Percentiles rank a stretch among this genome's conserved stretches.
Conservation (phyloP, 2,329 filamentous ascomycete genomes). For the Arachnopeziza araneosa region DNA sequence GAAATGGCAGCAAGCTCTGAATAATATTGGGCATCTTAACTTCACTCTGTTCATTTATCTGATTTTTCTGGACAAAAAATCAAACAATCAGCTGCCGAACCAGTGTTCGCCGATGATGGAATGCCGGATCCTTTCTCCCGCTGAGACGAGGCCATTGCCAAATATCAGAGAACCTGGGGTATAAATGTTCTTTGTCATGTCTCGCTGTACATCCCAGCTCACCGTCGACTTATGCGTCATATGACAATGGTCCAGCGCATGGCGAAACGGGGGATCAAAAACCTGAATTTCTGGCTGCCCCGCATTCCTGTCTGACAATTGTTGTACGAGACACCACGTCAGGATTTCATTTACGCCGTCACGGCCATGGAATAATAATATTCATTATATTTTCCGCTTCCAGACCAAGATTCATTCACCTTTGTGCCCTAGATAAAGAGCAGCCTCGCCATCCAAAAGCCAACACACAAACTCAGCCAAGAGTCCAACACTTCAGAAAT, state of each 20-base stretch:
- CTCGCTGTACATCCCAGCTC: background rate
- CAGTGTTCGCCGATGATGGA: no score
- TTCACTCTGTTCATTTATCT: background rate
- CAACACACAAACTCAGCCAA: background rate
- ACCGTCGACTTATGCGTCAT: constrained; percentile 2
- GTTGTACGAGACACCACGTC: background rate
- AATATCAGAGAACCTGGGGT: background rate
- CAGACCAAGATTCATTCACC: no score
- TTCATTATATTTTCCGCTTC: background rate
- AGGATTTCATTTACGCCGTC: background rate
- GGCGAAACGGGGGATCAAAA: background rate
- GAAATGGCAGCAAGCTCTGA: constrained; percentile 20
- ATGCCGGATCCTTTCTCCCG: no score
- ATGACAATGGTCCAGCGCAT: background rate
- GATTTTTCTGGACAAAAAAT: no score
- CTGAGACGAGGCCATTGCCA: background rate
- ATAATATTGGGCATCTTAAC: background rate
- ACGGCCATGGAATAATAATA: background rate
- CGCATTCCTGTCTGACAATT: constrained; percentile 10
- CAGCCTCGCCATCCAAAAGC: background rate
- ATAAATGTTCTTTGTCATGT: background rate
- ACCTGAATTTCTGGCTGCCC: constrained; percentile 4
- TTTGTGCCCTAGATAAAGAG: background rate
- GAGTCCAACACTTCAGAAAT: background rate
- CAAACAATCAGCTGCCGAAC: no score